phyloP scores from a whole-genome alignment of 768 basidiomycete species.

The Leccinum ochraceum region DNA sequence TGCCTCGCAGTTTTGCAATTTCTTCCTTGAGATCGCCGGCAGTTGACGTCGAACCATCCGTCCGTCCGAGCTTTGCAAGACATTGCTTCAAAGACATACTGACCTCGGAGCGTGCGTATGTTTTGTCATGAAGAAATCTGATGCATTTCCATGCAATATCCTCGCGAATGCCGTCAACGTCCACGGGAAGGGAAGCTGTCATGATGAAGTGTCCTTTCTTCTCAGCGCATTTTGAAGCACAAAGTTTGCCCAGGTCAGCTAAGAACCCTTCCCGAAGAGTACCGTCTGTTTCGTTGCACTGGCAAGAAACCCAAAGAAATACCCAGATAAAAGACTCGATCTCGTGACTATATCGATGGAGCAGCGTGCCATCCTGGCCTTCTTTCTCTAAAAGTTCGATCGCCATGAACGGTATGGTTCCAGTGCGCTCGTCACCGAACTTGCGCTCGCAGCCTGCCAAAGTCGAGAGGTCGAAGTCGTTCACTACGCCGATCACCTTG shows the following conservation, averaged over 20 bases:
- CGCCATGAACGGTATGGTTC: constrained; percentile 21
- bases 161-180: too few relatives aligned
- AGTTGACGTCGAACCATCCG: too few relatives aligned
- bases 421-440: constrained; percentile 8
- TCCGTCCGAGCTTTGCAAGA: too few relatives aligned
- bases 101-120: too few relatives aligned
- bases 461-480: constrained; percentile 15
- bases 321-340: constrained; percentile 8
- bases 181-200: too few relatives aligned
- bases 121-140: too few relatives aligned
- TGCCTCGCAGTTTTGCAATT: too few relatives aligned
- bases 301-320: neutral
- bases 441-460: neutral
- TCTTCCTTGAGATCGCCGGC: too few relatives aligned
- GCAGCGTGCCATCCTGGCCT: neutral
- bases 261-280: neutral
- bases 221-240: neutral
- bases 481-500: constrained; percentile 10
- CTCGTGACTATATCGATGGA: constrained; percentile 3
- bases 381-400: constrained; percentile 1
- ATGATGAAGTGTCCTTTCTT: neutral
- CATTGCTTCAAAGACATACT: too few relatives aligned
- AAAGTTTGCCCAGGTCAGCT: neutral
- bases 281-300: neutral
- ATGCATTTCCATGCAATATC: too few relatives aligned